These are phyloP conservation scores for Paratinospora sagittata DNA, from an alignment of 164 flowering plant genomes.

Conservation along the genomic window DNA sequence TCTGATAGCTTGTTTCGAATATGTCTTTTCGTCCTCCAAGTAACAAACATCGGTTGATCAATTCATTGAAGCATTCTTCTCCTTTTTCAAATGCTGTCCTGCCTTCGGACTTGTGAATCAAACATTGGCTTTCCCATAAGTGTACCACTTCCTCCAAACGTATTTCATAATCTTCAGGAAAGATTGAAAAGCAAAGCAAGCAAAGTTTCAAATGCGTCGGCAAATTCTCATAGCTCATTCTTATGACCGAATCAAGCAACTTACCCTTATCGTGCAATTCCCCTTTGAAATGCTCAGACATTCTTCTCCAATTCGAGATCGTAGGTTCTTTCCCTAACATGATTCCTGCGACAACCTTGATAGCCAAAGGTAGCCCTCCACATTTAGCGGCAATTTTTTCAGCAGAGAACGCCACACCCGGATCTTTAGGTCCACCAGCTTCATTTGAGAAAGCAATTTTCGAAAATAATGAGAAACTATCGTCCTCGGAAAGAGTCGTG, in stretches of 20 bases:
- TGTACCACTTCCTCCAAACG: not conserved
- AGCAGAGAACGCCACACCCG: not conserved
- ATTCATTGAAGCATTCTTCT: constrained; percentile 3
- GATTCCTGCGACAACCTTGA: constrained; percentile 1
- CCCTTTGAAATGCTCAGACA: not conserved
- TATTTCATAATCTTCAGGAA: constrained; percentile 5
- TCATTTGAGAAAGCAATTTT: constrained; percentile 2
- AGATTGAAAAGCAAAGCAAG: constrained; percentile 6
- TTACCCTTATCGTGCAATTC: not conserved
- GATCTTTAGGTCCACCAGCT: not conserved
- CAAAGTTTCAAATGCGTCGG: constrained; percentile 8
- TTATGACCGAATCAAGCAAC: not conserved
- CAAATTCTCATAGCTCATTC: constrained; percentile 8
- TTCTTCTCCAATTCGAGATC: not conserved
- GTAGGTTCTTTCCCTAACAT: constrained; percentile 7
- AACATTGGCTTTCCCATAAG: constrained; percentile 6
- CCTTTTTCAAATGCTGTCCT: constrained; percentile 2
- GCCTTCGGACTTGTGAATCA: not conserved
- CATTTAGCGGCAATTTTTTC: constrained; percentile 1
- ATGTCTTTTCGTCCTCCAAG: not conserved
- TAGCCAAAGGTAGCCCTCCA: constrained; percentile 1
- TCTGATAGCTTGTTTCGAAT: not conserved
- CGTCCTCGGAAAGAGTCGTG: not conserved
- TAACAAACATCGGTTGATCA: constrained; percentile 6
- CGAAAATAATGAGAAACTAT: not conserved